Evolutionary conservation across 495 filamentous ascomycete genomes (phyloP).

Genomic region (Pyronema omphalodes): DNA sequence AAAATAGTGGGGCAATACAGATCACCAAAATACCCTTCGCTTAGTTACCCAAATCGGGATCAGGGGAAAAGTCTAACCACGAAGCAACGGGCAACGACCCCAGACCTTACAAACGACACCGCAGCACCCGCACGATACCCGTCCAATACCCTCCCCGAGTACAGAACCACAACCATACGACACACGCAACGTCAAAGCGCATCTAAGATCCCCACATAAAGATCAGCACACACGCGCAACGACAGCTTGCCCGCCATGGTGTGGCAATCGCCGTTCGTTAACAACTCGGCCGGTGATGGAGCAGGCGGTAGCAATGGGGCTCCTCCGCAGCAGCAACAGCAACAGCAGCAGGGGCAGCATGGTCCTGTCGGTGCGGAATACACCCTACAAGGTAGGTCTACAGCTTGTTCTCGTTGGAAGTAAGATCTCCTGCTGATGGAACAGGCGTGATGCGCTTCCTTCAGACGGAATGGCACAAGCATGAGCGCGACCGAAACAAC

Average conservation of each 20-base stretch:
- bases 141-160: too few species aligned
- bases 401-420: constrained; percentile 5
- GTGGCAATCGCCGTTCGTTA: constrained; percentile 23
- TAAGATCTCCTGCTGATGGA: background rate
- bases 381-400: constrained; percentile 67
- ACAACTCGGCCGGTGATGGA: constrained; percentile 15
- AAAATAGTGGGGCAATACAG: too few species aligned
- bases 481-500: constrained; percentile 91
- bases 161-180: too few species aligned
- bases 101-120: too few species aligned
- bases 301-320: constrained; percentile 13
- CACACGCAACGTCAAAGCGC: too few species aligned
- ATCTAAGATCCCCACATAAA: background rate
- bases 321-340: constrained; percentile 3
- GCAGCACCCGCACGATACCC: too few species aligned
- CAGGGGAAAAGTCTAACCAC: constrained; percentile 23
- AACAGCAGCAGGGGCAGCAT: background rate
- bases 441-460: constrained; percentile 97
- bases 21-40: background rate
- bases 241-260: constrained; percentile 10
- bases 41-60: background rate
- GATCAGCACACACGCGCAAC: background rate
- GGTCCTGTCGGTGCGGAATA: constrained; percentile 64
- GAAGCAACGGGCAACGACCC: too few species aligned
- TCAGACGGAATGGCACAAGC: constrained; percentile 96